Conservation (phyloP, 2,329 filamentous ascomycete species). For the Pseudogymnoascus sp. region DNA sequence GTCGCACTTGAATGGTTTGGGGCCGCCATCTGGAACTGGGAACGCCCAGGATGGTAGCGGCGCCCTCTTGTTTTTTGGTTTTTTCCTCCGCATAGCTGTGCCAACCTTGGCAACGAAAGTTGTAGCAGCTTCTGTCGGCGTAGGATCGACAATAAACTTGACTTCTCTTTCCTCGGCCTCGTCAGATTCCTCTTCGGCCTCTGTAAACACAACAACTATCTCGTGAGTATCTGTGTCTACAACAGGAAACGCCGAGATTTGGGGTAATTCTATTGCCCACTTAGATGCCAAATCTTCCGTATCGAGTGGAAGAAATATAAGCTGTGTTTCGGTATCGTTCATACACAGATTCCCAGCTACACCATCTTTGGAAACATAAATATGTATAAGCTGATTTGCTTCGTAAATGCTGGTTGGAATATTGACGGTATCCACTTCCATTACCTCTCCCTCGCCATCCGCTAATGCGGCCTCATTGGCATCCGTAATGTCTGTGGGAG, state of each 20-base stretch:
- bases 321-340: not conserved
- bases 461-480: slow-evolving; percentile 23
- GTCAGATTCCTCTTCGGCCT: not conserved
- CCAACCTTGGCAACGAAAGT: slow-evolving; percentile 25
- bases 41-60: slow-evolving; percentile 3
- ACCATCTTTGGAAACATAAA: not conserved
- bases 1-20: slow-evolving; percentile 26
- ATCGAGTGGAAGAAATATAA: not conserved
- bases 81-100: slow-evolving; percentile 15
- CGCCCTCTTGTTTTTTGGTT: slow-evolving; percentile 13
- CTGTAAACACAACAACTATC: not conserved
- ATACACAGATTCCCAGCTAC: slow-evolving; percentile 9
- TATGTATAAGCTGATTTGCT: not conserved
- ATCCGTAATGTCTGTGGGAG: slow-evolving; percentile 15
- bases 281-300: not conserved
- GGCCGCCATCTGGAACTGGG: slow-evolving; percentile 12
- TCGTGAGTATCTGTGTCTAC: not conserved
- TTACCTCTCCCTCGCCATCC: slow-evolving; percentile 22
- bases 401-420: not conserved
- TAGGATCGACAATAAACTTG: slow-evolving; percentile 21
- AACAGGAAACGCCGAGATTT: not conserved
- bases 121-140: slow-evolving; percentile 18
- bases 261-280: not conserved
- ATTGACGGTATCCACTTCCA: slow-evolving; percentile 23
- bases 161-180: slow-evolving; percentile 15